phyloP scores from a whole-genome alignment of 495 filamentous ascomycete species.

The Aspergillus kassunensis region DNA sequence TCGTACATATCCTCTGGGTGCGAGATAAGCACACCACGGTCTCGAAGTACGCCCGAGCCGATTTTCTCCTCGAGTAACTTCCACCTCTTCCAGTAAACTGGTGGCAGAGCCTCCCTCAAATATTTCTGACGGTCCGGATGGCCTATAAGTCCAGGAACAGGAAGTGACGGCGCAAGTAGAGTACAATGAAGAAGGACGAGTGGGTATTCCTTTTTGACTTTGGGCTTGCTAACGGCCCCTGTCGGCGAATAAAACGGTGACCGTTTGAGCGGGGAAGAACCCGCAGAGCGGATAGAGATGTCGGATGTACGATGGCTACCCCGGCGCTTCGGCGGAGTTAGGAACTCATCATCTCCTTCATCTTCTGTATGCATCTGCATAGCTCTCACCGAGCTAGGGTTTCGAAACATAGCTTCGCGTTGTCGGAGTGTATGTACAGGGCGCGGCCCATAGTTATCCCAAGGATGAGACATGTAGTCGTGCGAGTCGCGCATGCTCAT shows the following conservation, averaged over 20 bases:
- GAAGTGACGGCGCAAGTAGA: slow-evolving; percentile 67
- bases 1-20: slow-evolving; percentile 92
- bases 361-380: slow-evolving; percentile 69
- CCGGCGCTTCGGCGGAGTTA: slow-evolving; percentile 35
- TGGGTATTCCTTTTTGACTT: slow-evolving; percentile 62
- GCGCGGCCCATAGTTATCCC: slow-evolving; percentile 24
- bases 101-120: slow-evolving; percentile 54
- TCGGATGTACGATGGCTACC: slow-evolving; percentile 23
- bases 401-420: slow-evolving; percentile 53
- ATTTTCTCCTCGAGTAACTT: slow-evolving; percentile 70
- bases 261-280: slow-evolving; percentile 34
- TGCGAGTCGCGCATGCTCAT: slow-evolving; percentile 13
- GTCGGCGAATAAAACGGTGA: slow-evolving; percentile 46
- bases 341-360: slow-evolving; percentile 38
- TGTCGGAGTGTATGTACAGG: slow-evolving; percentile 30
- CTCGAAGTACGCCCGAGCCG: slow-evolving; percentile 64
- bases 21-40: slow-evolving; percentile 79
- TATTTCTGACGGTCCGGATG: slow-evolving; percentile 38
- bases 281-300: slow-evolving; percentile 32
- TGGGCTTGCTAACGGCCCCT: slow-evolving; percentile 43
- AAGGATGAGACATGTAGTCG: slow-evolving; percentile 22
- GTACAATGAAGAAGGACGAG: slow-evolving; percentile 88
- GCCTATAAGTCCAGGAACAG: slow-evolving; percentile 53
- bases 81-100: slow-evolving; percentile 65
- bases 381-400: slow-evolving; percentile 69